Percentiles rank a stretch among this genome's conserved stretches.
These are phyloP conservation scores for Juglanconis oblonga DNA, from an alignment of 2,329 filamentous ascomycete species.

Conservation along the genomic window DNA sequence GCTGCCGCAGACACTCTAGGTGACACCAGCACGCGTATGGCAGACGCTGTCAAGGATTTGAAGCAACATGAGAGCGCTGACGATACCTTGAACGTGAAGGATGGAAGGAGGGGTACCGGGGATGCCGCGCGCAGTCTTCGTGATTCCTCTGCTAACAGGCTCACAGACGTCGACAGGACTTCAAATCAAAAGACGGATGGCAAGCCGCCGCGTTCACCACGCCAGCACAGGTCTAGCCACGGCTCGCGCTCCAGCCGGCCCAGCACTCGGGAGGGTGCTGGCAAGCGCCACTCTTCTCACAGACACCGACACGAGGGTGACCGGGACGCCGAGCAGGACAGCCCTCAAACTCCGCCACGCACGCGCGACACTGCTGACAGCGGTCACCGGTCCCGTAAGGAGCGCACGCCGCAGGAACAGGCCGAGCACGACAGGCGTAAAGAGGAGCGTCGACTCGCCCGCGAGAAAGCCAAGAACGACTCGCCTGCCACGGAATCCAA, in stretches of 20 bases:
- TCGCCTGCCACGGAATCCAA: conserved; percentile 26
- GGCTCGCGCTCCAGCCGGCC: conserved; percentile 20
- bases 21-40: conserved; percentile 21
- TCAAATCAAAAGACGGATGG: conserved; percentile 35
- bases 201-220: conserved; percentile 25
- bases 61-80: conserved; percentile 19
- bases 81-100: conserved; percentile 16
- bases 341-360: conserved; percentile 37
- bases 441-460: conserved; percentile 40
- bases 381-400: conserved; percentile 27
- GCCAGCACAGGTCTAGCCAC: conserved; percentile 33
- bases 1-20: conserved; percentile 45
- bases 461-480: conserved; percentile 23
- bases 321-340: conserved; percentile 29
- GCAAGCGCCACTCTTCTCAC: conserved; percentile 29
- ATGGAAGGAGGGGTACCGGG: conserved; percentile 13
- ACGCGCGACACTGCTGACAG: conserved; percentile 44
- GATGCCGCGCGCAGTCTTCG: conserved; percentile 27
- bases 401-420: conserved; percentile 48
- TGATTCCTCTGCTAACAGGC: conserved; percentile 53
- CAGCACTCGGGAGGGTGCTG: conserved; percentile 25
- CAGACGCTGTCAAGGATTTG: conserved; percentile 25
- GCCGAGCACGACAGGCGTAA: conserved; percentile 48
- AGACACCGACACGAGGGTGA: conserved; percentile 38
- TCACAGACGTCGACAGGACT: conserved; percentile 46